Percentiles rank a stretch among this genome's conserved stretches.
Evolutionary conservation across 2,329 filamentous ascomycete genomes (phyloP).

Genomic region (Arthrobotrys sphaeroides): DNA sequence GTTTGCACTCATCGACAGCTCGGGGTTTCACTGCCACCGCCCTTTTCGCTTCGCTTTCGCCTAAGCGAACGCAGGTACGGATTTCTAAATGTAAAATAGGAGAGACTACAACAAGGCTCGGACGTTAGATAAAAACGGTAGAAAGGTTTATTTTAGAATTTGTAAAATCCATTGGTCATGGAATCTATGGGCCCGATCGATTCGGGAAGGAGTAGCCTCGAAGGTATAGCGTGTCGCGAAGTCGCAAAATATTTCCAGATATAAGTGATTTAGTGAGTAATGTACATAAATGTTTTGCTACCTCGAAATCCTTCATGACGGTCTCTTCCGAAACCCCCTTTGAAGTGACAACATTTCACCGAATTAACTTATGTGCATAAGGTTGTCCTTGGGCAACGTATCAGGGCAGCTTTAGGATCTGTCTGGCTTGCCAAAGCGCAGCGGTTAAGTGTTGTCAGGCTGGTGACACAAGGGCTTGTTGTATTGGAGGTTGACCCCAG

Average conservation of each 20-base stretch:
- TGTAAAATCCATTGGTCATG: not conserved
- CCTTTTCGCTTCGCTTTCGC: conserved; percentile 38
- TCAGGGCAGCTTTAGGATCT: not conserved
- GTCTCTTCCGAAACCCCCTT: not conserved
- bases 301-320: not conserved
- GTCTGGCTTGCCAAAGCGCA: conserved; percentile 8
- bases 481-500: conserved; percentile 3
- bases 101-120: conserved; percentile 23
- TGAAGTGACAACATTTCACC: not conserved
- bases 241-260: not conserved
- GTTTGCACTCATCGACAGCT: conserved; percentile 30
- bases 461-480: conserved; percentile 25
- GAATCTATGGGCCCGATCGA: not conserved
- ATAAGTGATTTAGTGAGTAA: not conserved
- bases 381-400: not conserved
- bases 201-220: not conserved
- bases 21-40: conserved; percentile 51
- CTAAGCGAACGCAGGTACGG: conserved; percentile 37
- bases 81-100: conserved; percentile 26
- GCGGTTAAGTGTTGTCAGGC: conserved; percentile 15
- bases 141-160: conserved; percentile 4
- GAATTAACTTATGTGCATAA: not conserved
- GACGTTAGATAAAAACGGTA: not conserved
- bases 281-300: not conserved
- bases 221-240: not conserved